phyloP scores from a whole-genome alignment of 805 yeast genomes.

The Hanseniaspora clermontiae region DNA sequence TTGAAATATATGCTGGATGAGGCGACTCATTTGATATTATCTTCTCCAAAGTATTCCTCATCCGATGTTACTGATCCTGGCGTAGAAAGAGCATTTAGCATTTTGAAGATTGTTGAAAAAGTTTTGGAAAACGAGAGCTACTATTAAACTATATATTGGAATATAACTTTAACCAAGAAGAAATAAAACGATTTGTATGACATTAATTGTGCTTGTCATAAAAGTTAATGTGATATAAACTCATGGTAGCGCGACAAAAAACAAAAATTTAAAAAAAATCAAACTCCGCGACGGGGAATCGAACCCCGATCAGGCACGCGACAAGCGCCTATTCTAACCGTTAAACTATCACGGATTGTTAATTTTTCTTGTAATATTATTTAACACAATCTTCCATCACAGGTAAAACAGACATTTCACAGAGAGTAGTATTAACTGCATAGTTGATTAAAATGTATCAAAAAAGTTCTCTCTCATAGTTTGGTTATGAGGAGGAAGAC shows the following conservation, averaged over 20 bases:
- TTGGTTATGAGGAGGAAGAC: too few relatives aligned
- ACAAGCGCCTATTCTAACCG: slow-evolving; percentile 16
- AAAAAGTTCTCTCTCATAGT: too few relatives aligned
- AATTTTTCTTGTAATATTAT: not conserved
- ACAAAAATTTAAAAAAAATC: not conserved
- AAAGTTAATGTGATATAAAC: not conserved
- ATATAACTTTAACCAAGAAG: too few relatives aligned
- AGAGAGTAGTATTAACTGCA: too few relatives aligned
- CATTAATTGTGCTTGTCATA: too few relatives aligned
- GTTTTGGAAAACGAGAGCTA: slow-evolving; percentile 22
- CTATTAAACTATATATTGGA: not conserved
- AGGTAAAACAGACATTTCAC: too few relatives aligned
- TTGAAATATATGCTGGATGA: slow-evolving; percentile 54
- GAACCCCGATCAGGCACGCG: slow-evolving; percentile 17
- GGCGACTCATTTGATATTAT: slow-evolving; percentile 51
- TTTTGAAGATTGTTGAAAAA: slow-evolving; percentile 32
- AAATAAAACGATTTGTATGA: too few relatives aligned
- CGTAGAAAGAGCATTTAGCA: slow-evolving; percentile 26
- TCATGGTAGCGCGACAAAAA: not conserved
- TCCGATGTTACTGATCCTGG: slow-evolving; percentile 12
- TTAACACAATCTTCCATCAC: too few relatives aligned
- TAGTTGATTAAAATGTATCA: too few relatives aligned
- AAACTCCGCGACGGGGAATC: slow-evolving; percentile 16
- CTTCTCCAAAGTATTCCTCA: slow-evolving; percentile 32
- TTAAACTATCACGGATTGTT: slow-evolving; percentile 15